Evolutionary conservation across 768 basidiomycete species (phyloP), one percentile per base, ranked within the genome.

Genomic region (Lentinula edodes): DNA sequence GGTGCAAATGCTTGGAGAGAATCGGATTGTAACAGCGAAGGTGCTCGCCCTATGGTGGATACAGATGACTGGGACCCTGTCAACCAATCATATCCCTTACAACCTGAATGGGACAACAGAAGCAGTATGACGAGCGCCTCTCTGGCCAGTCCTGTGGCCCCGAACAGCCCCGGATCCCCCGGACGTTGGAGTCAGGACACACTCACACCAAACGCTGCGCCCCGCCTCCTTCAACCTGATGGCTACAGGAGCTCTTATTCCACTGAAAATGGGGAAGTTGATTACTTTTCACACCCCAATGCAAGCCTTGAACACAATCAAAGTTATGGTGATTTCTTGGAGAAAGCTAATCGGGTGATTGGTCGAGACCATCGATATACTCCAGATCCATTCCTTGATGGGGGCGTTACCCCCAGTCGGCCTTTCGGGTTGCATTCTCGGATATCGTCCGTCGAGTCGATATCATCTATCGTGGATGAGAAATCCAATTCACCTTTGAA

Each of bases 401-500:
- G 77, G 2, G 15, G 42, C 28, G 76, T 84, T 16, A 38, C 35
- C 28, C 38, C 38, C 45, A 59, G 41, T 7, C 48, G 51, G 8
- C 93, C 93, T 6, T 78, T 74, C 35, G 81, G 83, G 62, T 93
- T 93, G 0, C 91, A 93, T 70, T 93, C 90, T 45, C 83, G 93
- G 5, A 82, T 84, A 6, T 88, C 90, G 0, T 95, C 93, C 1
- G 86, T 89, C 42, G 23, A 39, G 56, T 45, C 23, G 18, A 41
- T 43, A n/a, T 95, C 96, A 68, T 94, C 93, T 7, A 94, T 97
- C 60, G 86, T 90, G 15, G 90, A 95, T 64, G 95, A 96, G 67
- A 96, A 97, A 78, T 78, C 80, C 0, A 90, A 90, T 64, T 94
- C 95, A 23, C 93, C 93, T 10, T 77, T 97, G 62, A 97, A 97